Evolutionary conservation across 352 stramenopile genomes (phyloP).

Genomic region (Aphanomyces astaci): DNA sequence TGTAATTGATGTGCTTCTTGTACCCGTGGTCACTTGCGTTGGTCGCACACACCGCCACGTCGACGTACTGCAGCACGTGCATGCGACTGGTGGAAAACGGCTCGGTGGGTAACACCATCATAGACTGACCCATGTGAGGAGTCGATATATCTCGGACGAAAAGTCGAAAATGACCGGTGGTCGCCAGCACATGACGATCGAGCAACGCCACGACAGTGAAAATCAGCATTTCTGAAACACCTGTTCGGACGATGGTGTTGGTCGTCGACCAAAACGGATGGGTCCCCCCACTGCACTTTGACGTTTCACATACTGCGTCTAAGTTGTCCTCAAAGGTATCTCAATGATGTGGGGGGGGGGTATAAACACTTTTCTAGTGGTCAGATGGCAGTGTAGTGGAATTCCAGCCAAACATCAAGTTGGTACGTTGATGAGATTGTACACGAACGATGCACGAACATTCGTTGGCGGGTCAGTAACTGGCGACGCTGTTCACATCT

Average conservation of each 20-base stretch:
- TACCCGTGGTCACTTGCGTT: constrained; percentile 2
- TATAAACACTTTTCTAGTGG: too few species aligned
- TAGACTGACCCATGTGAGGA: neutral
- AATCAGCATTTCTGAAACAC: neutral
- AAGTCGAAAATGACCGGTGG: neutral
- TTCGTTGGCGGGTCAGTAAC: too few species aligned
- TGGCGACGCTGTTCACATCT: too few species aligned
- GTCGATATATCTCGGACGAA: neutral
- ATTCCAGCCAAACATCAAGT: too few species aligned
- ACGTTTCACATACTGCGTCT: too few species aligned
- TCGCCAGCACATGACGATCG: neutral
- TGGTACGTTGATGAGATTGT: too few species aligned
- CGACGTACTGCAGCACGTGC: constrained; percentile 4
- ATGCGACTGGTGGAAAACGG: neutral
- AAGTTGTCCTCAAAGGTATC: too few species aligned
- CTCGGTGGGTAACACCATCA: neutral
- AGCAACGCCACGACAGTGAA: neutral
- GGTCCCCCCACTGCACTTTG: too few species aligned
- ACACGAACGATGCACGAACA: too few species aligned
- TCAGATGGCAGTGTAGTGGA: too few species aligned
- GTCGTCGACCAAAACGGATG: too few species aligned
- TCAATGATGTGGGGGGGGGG: too few species aligned
- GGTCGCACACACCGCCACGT: constrained; percentile 7
- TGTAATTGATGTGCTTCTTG: constrained; percentile 15
- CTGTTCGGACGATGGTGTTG: neutral